These are phyloP conservation scores for Umbelopsis sp. DNA, from an alignment of 192 early-diverging fungal genomes.

Conservation along the genomic window DNA sequence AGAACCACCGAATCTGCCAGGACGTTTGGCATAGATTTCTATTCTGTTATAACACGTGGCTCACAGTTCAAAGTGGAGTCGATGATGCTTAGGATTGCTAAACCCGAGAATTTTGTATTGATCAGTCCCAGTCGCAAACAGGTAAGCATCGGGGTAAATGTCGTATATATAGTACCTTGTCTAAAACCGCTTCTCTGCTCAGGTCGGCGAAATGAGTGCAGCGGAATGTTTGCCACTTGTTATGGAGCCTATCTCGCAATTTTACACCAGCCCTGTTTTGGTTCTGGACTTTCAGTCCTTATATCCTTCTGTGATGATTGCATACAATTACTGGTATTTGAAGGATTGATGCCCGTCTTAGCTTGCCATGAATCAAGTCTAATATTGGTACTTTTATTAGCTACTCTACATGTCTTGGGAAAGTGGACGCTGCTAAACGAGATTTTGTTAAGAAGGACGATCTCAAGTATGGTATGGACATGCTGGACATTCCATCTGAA, in stretches of 20 bases:
- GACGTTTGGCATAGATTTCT: conserved; percentile 92
- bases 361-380: background rate
- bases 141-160: conserved; percentile 11
- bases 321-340: conserved; percentile 85
- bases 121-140: conserved; percentile 75
- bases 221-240: conserved; percentile 87
- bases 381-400: conserved; percentile 23
- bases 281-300: conserved; percentile 94
- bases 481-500: conserved; percentile 61
- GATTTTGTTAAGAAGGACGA: conserved; percentile 10
- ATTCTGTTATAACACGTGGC: conserved; percentile 83
- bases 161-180: background rate
- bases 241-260: conserved; percentile 83
- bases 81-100: conserved; percentile 70
- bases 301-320: conserved; percentile 96
- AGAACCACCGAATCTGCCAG: conserved; percentile 83
- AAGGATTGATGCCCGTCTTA: background rate
- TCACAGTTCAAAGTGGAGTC: conserved; percentile 94
- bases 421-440: conserved; percentile 2
- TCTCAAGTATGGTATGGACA: conserved; percentile 66
- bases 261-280: conserved; percentile 83
- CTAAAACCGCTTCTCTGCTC: background rate
- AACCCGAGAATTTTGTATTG: conserved; percentile 80
- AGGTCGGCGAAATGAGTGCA: conserved; percentile 73
- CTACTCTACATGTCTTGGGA: conserved; percentile 89